Evolutionary conservation across 768 basidiomycete genomes (phyloP), one percentile per base, ranked within the genome.

Genomic region (Lactarius sp.): DNA sequence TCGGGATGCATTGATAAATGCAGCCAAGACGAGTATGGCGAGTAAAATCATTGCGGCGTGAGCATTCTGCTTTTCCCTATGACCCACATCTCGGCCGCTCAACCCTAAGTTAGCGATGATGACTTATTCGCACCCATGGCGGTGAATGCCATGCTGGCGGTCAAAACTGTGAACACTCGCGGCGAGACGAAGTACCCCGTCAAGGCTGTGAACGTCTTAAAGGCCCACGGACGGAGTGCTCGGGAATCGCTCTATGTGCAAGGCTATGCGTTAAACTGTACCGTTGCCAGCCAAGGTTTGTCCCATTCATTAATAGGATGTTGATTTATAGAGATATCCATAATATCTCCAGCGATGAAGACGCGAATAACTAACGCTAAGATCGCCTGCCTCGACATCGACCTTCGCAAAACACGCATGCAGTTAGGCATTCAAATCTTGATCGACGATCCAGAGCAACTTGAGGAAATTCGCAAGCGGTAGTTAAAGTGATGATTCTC

Each of bases 141-240:
- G 56, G 97, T 99, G 14, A 95, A 98, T 69, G 97, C 97, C 34
- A 98, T 99, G 94, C 83, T 94, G 52, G 90, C 97, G 4, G 97
- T 99, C 60, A 94, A 88, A 79, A 94, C 94, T 6, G 85, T 92
- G 70, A 98, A 98, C 74, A 77, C 87, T 67, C 85, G 94, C 57
- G 97, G 97, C 36, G 97, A 99, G 73, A 88, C 90, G 72, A 98
- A 98, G 76, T 99, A 98, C 76, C 97, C 97, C 6, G 97, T 99
- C 65, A 98, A 99, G 77, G 97, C 97, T 5, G 97, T 99, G 67
- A 99, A 99, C 72, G 85, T 98, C 34, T 81, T 99, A 69, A 99
- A 99, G 76, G 97, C 97, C 2, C 97, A 99, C 70, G 97, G 97
- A 59, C 87, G 85, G 77, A 95, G 93, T 73, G 92, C 97, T 27